phyloP scores from a whole-genome alignment of 805 yeast genomes.

The Nakazawaea wickerhamii region DNA sequence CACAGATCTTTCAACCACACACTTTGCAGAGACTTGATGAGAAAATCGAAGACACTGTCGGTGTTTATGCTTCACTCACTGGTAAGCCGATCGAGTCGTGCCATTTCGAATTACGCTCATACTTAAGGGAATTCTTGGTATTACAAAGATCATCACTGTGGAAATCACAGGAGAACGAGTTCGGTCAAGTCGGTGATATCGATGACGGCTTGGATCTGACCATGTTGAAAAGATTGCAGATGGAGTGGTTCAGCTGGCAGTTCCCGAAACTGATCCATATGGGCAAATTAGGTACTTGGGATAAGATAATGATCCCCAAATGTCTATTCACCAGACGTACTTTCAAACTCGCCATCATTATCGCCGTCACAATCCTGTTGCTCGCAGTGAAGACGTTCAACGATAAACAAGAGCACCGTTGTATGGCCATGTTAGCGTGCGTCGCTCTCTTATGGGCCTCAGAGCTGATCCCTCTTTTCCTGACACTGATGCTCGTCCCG shows the following conservation, averaged over 20 bases:
- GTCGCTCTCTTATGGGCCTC: constrained; percentile 47
- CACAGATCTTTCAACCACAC: constrained; percentile 32
- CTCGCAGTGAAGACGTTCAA: constrained; percentile 57
- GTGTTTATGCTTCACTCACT: constrained; percentile 25
- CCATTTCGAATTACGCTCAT: constrained; percentile 50
- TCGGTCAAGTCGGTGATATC: constrained; percentile 31
- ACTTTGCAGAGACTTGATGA: constrained; percentile 24
- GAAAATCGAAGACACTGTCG: constrained; percentile 24
- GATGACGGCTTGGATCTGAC: constrained; percentile 29
- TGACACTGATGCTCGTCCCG: constrained; percentile 46
- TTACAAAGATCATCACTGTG: constrained; percentile 54
- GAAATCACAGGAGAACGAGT: constrained; percentile 34
- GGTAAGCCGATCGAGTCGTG: constrained; percentile 33
- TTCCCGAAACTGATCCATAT: constrained; percentile 27
- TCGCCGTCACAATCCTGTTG: constrained; percentile 47
- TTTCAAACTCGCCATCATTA: constrained; percentile 41
- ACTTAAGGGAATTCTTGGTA: constrained; percentile 48
- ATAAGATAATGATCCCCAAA: constrained; percentile 38
- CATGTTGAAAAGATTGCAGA: constrained; percentile 24
- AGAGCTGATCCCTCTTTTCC: constrained; percentile 45
- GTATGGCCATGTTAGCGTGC: constrained; percentile 61
- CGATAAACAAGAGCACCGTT: constrained; percentile 54
- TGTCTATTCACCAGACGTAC: constrained; percentile 42
- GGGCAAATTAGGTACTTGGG: constrained; percentile 21
- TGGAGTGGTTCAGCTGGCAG: constrained; percentile 27